Base-by-base conservation (phyloP, 306 rosid species). In the Malus fusca region DNA sequence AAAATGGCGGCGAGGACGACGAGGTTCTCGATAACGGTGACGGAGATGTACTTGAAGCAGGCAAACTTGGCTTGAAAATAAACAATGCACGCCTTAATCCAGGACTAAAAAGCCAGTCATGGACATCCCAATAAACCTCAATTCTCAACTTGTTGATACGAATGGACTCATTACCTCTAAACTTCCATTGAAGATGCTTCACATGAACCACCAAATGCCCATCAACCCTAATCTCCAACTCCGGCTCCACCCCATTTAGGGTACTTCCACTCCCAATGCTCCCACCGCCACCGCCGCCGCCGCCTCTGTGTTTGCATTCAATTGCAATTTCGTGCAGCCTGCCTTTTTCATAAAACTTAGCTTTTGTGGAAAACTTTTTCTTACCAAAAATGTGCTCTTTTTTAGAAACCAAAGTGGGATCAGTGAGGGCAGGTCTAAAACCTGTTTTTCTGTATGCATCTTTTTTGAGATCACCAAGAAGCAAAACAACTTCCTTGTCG, bases 81-180 rank as follows among this genome's bases (percentile, higher is more conserved):
- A 93, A 93, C 69, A 90, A 83, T 59, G 93, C 98, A 76, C 88
- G 95, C 81, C 91, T 90, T 79, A 89, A 85, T 84, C 98, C 98
- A 62, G 96, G 95, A 79, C 84, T 87, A 81, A 93, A 93, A 0
- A 93, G 81, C 98, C 98, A 93, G 73, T 90, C 98, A 80, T 93
- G 96, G 22, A 90, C 96, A 85, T 93, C 98, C 97, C 97, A 93
- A 77, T 83, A 93, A 26, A 93, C 95, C 78, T 90, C 98, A 11
- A 93, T 75, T 80, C 95, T 86, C 79, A 88, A 84, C 75, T 88
- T 90, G 72, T 88, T 88, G 46, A 90, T 84, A 85, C 85, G 88
- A 81, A 93, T 84, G 0, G 91, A 87, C 68, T 90, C 97, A 33
- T 93, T 93, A 48, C 98, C 98, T 89, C 98, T 87, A 55, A 93